Percentiles rank a stretch among this genome's conserved stretches.
Evolutionary conservation across 805 yeast species (phyloP).

Genomic region (Lipomyces sp.): DNA sequence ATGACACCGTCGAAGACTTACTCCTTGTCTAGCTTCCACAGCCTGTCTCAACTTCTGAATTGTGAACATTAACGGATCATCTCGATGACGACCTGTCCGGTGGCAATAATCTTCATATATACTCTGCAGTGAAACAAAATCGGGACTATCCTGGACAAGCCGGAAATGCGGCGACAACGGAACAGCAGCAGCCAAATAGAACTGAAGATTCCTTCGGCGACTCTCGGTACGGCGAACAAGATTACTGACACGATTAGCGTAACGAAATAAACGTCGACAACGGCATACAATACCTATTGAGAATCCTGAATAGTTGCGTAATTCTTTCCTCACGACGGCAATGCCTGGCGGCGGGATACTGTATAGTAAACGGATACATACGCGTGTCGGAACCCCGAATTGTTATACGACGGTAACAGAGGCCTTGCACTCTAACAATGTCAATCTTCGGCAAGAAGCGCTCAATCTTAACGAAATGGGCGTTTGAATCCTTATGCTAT

Average conservation of each 20-base stretch:
- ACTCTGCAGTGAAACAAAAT: constrained; percentile 75
- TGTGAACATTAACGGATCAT: constrained; percentile 86
- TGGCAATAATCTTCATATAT: constrained; percentile 88
- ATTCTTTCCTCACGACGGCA: constrained; percentile 95
- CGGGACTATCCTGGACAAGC: constrained; percentile 78
- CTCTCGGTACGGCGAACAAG: constrained; percentile 82
- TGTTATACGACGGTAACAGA: constrained; percentile 85
- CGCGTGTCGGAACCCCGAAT: constrained; percentile 95
- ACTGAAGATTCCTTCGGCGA: constrained; percentile 79
- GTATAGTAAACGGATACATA: constrained; percentile 90
- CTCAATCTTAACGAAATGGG: constrained; percentile 91
- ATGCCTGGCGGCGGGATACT: constrained; percentile 96
- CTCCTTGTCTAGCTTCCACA: constrained; percentile 74
- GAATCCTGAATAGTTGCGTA: constrained; percentile 86
- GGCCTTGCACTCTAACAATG: constrained; percentile 84
- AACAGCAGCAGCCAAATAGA: constrained; percentile 88
- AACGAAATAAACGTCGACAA: background rate
- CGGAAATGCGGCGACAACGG: constrained; percentile 95
- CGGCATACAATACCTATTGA: constrained; percentile 52
- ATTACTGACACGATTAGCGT: constrained; percentile 51
- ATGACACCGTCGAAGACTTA: constrained; percentile 10
- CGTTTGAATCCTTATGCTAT: constrained; percentile 69
- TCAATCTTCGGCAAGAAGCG: constrained; percentile 89
- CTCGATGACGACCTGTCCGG: constrained; percentile 72
- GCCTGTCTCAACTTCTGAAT: constrained; percentile 88